Evolutionary conservation across 495 filamentous ascomycete species (phyloP).

Genomic region (Pyrenopolyporus hunteri): DNA sequence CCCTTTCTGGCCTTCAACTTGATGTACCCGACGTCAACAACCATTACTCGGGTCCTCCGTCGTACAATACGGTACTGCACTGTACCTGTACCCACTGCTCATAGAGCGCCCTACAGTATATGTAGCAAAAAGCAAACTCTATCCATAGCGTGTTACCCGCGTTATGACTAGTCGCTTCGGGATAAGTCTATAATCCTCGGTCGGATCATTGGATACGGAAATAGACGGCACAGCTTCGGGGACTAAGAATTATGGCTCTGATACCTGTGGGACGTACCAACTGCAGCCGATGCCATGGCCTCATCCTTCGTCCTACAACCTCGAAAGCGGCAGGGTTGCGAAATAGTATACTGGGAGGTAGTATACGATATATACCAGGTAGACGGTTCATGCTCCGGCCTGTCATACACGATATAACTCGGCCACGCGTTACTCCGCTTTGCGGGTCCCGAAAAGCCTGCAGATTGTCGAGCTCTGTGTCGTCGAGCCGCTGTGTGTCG

Average conservation of each 20-base stretch:
- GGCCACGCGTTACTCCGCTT: slow-evolving; percentile 34
- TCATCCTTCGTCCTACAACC: neutral
- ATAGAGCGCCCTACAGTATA: neutral
- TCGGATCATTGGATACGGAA: slow-evolving; percentile 13
- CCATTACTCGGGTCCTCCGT: no score
- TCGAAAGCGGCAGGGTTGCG: no score
- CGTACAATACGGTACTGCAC: no score
- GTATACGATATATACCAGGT: slow-evolving; percentile 1
- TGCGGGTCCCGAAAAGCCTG: slow-evolving; percentile 36
- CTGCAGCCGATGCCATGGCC: slow-evolving; percentile 12
- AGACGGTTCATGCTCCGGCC: slow-evolving; percentile 26
- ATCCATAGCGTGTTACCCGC: neutral
- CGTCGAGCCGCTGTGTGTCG: neutral
- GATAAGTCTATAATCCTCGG: slow-evolving; percentile 12
- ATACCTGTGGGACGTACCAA: neutral
- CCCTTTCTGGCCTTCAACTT: no score
- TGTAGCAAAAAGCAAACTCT: slow-evolving; percentile 12
- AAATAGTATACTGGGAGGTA: no score
- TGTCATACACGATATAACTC: slow-evolving; percentile 11
- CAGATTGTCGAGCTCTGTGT: slow-evolving; percentile 9
- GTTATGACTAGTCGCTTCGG: neutral
- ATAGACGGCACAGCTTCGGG: slow-evolving; percentile 19
- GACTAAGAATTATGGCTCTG: slow-evolving; percentile 11
- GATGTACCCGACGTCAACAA: no score
- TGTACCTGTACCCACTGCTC: no score